These are phyloP conservation scores for Pleurozium schreberi DNA, from an alignment of 225 moss, liverwort and hornwort species.

Conservation along the genomic window DNA sequence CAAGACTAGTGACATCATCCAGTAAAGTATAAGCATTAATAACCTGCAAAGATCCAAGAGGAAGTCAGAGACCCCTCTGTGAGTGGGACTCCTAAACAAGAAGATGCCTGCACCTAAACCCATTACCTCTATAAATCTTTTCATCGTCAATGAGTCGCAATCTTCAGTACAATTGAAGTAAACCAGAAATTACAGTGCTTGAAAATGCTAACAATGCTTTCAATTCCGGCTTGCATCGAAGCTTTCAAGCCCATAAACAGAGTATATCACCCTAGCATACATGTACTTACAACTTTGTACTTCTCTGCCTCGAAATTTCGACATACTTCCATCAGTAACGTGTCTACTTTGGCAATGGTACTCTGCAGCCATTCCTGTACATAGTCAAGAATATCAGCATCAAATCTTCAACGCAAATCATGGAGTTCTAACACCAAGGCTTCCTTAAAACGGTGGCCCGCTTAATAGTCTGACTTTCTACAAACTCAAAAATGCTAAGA, in stretches of 20 bases:
- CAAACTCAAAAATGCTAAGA: not conserved
- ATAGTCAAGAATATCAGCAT: not conserved
- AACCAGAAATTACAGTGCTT: not conserved
- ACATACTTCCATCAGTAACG: constrained; percentile 62
- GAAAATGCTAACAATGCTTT: not conserved
- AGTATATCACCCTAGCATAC: not conserved
- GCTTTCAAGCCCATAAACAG: not conserved
- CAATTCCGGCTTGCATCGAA: not conserved
- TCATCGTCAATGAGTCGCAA: not conserved
- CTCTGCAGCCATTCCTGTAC: constrained; percentile 87
- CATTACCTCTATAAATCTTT: not conserved
- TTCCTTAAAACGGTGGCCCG: not conserved
- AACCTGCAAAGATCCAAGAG: constrained; percentile 42
- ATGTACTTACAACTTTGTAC: constrained; percentile 48
- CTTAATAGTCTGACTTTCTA: not conserved
- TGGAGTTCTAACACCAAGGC: not conserved
- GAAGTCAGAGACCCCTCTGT: not conserved
- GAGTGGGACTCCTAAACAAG: not conserved
- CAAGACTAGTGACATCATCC: constrained; percentile 84
- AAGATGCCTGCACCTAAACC: not conserved
- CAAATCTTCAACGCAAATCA: not conserved
- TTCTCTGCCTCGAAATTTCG: constrained; percentile 68
- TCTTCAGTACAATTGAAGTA: not conserved
- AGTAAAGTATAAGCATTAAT: constrained; percentile 77
- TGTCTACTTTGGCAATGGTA: constrained; percentile 73